phyloP scores from a whole-genome alignment of 768 basidiomycete species.

The Lentinula sp. region DNA sequence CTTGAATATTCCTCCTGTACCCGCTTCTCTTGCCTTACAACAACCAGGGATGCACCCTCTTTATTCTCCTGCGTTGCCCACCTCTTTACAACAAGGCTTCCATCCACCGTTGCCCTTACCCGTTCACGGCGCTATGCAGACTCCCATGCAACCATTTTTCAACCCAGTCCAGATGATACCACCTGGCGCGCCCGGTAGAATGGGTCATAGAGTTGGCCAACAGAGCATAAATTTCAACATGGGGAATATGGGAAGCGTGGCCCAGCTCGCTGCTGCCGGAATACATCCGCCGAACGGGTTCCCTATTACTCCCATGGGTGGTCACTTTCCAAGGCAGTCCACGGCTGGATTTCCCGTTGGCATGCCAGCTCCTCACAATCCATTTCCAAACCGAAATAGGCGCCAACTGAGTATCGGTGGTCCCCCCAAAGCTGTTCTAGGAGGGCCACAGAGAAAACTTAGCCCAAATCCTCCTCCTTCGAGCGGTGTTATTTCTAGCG shows the following conservation, averaged over 20 bases:
- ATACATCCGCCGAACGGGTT: conserved; percentile 51
- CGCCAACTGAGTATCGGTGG: conserved; percentile 76
- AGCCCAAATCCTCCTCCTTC: conserved; percentile 48
- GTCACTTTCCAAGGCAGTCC: conserved; percentile 48
- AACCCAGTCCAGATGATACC: conserved; percentile 41
- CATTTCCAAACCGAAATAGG: conserved; percentile 56
- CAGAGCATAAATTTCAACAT: conserved; percentile 28
- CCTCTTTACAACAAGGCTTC: conserved; percentile 51
- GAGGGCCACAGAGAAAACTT: conserved; percentile 73
- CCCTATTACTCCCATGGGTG: conserved; percentile 56
- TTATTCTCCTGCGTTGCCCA: conserved; percentile 63
- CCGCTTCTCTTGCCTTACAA: conserved; percentile 35
- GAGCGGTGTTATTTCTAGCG: not conserved
- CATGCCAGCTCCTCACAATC: conserved; percentile 21
- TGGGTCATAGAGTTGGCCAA: conserved; percentile 41
- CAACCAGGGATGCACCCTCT: conserved; percentile 47
- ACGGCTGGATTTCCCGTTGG: conserved; percentile 29
- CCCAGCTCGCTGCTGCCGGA: conserved; percentile 55
- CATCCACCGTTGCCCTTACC: conserved; percentile 46
- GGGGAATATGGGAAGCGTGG: conserved; percentile 41
- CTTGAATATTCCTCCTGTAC: conserved; percentile 50
- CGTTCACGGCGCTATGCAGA: conserved; percentile 45
- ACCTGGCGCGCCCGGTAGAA: conserved; percentile 45
- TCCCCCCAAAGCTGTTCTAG: conserved; percentile 82
- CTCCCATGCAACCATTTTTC: conserved; percentile 64